Percentiles rank a stretch among this genome's conserved stretches.
Conservation (phyloP, 768 basidiomycete species). For the Russula brevipes region DNA sequence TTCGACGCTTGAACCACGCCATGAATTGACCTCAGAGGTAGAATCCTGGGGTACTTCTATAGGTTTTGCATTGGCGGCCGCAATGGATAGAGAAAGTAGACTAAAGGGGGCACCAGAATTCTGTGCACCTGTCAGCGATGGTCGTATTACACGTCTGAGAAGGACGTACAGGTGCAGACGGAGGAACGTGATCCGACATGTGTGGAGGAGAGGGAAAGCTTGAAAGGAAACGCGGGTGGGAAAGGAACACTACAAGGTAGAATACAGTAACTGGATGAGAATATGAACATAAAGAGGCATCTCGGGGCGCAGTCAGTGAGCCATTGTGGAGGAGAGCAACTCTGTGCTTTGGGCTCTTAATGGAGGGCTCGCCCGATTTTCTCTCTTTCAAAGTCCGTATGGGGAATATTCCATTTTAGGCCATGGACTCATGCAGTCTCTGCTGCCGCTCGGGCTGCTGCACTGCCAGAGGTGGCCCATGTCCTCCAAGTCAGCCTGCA, state of each 20-base stretch:
- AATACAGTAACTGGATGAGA: slow-evolving; percentile 17
- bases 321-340: slow-evolving; percentile 17
- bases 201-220: background rate
- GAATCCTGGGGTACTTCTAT: slow-evolving; percentile 35
- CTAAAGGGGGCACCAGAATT: slow-evolving; percentile 33
- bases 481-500: too few species aligned
- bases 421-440: background rate
- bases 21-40: slow-evolving; percentile 22
- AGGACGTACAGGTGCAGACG: slow-evolving; percentile 12
- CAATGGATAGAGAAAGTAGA: slow-evolving; percentile 65
- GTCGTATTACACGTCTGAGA: background rate
- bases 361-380: background rate
- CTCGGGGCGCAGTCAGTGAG: slow-evolving; percentile 17
- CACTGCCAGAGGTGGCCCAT: too few species aligned
- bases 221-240: background rate
- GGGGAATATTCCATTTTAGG: background rate
- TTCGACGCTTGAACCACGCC: slow-evolving; percentile 8
- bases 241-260: slow-evolving; percentile 9
- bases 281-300: slow-evolving; percentile 24
- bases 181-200: slow-evolving; percentile 17
- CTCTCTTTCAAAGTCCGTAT: slow-evolving; percentile 24
- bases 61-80: slow-evolving; percentile 48
- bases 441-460: too few species aligned
- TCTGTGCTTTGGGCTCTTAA: background rate
- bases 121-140: slow-evolving; percentile 1